A percentile compares a stretch with the other conserved stretches of the same genome.
These are phyloP conservation scores for Eucalyptus curtisii DNA, from an alignment of 345 rosid species.

Conservation along the genomic window DNA sequence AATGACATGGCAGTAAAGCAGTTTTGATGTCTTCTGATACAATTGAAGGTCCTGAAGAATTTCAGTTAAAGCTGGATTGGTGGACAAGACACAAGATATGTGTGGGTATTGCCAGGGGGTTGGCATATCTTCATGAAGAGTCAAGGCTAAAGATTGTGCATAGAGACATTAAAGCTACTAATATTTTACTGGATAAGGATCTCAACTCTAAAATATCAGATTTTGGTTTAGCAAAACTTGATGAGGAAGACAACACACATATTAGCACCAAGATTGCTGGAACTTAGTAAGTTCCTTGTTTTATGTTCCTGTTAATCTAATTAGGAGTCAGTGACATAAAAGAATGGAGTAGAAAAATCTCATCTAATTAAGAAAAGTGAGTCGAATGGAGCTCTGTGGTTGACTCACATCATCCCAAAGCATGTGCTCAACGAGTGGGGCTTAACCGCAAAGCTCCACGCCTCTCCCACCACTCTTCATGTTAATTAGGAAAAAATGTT, in stretches of 20 bases:
- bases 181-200: conserved; percentile 15
- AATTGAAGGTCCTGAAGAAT: background rate
- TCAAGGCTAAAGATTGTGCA: conserved; percentile 21
- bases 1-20: background rate
- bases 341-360: background rate
- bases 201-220: conserved; percentile 22
- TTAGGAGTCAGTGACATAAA: background rate
- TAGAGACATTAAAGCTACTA: conserved; percentile 26
- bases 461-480: background rate
- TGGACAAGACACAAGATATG: conserved; percentile 8
- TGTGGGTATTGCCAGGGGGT: conserved; percentile 18
- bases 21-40: background rate
- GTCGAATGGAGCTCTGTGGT: background rate
- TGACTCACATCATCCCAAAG: background rate
- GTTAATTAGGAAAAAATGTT: background rate
- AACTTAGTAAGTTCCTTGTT: conserved; percentile 6
- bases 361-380: background rate
- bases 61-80: conserved; percentile 5
- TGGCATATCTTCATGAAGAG: conserved; percentile 26
- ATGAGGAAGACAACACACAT: conserved; percentile 17
- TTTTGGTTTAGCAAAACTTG: conserved; percentile 27
- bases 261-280: conserved; percentile 24
- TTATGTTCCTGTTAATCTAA: background rate
- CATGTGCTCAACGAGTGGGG: background rate
- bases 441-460: background rate